phyloP scores from a whole-genome alignment of 2,329 filamentous ascomycete species.

The Alternaria rosae region DNA sequence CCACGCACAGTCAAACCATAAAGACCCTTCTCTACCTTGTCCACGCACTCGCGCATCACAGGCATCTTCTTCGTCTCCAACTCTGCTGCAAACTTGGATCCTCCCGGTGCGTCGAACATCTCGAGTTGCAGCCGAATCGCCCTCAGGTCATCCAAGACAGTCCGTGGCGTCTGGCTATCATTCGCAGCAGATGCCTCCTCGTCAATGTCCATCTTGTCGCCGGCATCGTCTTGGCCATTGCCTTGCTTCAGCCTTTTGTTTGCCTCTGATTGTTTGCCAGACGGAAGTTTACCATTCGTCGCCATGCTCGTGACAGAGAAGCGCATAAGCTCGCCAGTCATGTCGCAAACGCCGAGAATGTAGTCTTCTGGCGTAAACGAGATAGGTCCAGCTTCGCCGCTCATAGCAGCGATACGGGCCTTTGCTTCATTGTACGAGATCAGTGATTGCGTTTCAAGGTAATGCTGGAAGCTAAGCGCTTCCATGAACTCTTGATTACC shows the following conservation, averaged over 20 bases:
- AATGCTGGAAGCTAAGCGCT: slow-evolving; percentile 86
- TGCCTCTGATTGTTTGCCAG: slow-evolving; percentile 38
- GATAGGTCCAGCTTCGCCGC: slow-evolving; percentile 59
- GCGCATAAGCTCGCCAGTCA: slow-evolving; percentile 96
- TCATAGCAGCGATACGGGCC: slow-evolving; percentile 47
- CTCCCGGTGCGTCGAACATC: slow-evolving; percentile 66
- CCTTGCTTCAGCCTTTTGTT: slow-evolving; percentile 46
- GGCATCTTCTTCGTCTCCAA: slow-evolving; percentile 78
- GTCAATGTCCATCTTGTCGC: slow-evolving; percentile 49
- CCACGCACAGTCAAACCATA: slow-evolving; percentile 90
- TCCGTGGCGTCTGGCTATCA: slow-evolving; percentile 54
- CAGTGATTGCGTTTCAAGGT: slow-evolving; percentile 78
- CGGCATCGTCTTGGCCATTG: slow-evolving; percentile 22
- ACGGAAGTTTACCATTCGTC: slow-evolving; percentile 67
- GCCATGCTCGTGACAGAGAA: slow-evolving; percentile 91
- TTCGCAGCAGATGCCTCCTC: slow-evolving; percentile 27
- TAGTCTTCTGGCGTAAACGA: slow-evolving; percentile 82
- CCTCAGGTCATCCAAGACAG: slow-evolving; percentile 83
- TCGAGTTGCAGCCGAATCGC: slow-evolving; percentile 79
- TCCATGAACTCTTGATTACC: slow-evolving; percentile 96
- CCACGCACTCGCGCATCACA: slow-evolving; percentile 86
- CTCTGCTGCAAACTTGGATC: slow-evolving; percentile 65
- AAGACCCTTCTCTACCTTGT: slow-evolving; percentile 89
- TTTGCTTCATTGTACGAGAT: slow-evolving; percentile 71
- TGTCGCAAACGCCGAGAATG: slow-evolving; percentile 87